These are phyloP conservation scores for Hymenoscyphus occultus DNA, from an alignment of 2,329 filamentous ascomycete species.

Conservation along the genomic window DNA sequence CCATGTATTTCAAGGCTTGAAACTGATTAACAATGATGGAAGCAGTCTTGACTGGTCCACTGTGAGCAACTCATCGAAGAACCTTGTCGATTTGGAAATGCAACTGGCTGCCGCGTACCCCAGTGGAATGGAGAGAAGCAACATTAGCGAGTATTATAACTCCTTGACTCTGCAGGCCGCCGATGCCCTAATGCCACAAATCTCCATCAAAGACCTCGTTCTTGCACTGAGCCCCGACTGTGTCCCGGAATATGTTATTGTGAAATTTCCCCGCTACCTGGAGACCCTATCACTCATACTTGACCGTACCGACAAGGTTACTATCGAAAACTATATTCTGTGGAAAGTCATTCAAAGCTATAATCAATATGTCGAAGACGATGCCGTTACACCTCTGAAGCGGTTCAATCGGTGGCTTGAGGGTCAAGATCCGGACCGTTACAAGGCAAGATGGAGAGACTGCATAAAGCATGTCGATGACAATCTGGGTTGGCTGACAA, in stretches of 20 bases:
- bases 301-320: conserved; percentile 49
- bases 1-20: conserved; percentile 16
- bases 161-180: neutral
- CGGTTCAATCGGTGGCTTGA: conserved; percentile 43
- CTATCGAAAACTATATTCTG: conserved; percentile 58
- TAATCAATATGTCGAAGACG: conserved; percentile 52
- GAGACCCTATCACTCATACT: conserved; percentile 35
- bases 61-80: neutral
- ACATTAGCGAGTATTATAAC: neutral
- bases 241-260: neutral
- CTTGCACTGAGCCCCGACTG: too few species aligned
- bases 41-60: neutral
- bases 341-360: conserved; percentile 60
- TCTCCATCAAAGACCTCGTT: neutral
- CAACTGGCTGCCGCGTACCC: neutral
- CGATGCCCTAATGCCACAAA: neutral
- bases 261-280: neutral
- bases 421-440: conserved; percentile 53
- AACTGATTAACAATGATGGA: neutral
- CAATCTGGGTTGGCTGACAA: conserved; percentile 64
- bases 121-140: neutral
- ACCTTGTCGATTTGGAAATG: neutral
- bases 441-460: conserved; percentile 62
- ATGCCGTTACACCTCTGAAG: conserved; percentile 55
- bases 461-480: conserved; percentile 57